Base-by-base conservation (phyloP, 139 green algal species). In the Chlorella sp. region DNA sequence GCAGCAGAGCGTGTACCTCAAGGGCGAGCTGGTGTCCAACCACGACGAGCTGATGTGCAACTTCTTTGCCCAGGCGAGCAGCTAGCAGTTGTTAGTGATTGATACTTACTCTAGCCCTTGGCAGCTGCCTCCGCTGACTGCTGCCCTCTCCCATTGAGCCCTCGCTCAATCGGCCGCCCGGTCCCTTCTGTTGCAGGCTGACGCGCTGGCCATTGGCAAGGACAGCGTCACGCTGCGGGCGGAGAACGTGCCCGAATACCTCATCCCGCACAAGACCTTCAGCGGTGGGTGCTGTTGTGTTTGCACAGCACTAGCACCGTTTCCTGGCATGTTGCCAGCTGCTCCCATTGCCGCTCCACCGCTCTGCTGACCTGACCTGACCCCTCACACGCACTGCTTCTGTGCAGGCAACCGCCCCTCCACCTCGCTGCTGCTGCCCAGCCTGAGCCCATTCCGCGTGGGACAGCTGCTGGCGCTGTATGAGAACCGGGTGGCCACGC, bases 1-100 rank as follows among this genome's bases (percentile, higher is more conserved):
- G 85, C 98, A 99, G 93, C 96, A 98, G 90, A 94, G 87, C 71
- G 93, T 96, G 83, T 96, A 95, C 90, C 88, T 96, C 23, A 94
- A 93, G 87, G 95, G 95, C 38, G 97, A 99, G 91, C 96, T 99
- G 71, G 97, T 99, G 39, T 95, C 89, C 86, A 99, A 99, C 92
- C 97, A 99, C 88, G 97, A 99, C 83, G 97, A 99, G 94, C 93
- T 99, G 38, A 99, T 99, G 97, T 99, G 95, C 96, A 99, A 99
- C 94, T 99, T 99, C 93, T 99, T 99, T 86, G 98, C 98, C 18
- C 34, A 94, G 44, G 44, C 9, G 44, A 16, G 44, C 7, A 16
- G 6, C 6, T 51, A 9, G 44, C 44, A 16, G 44, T n/a, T n/a
- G n/a, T n/a, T n/a, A n/a, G n/a, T n/a, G n/a, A n/a, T n/a, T n/a